Evolutionary conservation across 805 yeast species (phyloP).

Genomic region (Candida saitoana): DNA sequence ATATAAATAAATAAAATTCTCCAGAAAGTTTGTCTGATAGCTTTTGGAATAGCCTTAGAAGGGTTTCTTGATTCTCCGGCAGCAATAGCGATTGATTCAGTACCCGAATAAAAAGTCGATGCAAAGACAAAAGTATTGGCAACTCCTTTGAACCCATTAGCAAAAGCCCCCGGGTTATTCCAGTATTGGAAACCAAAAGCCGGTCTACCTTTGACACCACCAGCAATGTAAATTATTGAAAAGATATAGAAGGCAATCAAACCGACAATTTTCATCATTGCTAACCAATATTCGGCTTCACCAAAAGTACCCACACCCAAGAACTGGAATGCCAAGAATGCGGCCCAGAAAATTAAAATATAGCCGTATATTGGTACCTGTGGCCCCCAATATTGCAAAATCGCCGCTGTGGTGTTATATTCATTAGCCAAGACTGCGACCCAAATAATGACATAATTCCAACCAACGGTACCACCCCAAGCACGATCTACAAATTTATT

Average conservation of each 20-base stretch:
- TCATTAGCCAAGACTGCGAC: conserved; percentile 52
- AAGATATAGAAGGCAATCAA: conserved; percentile 48
- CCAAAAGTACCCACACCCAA: conserved; percentile 54
- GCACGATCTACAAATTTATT: conserved; percentile 50
- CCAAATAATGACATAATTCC: conserved; percentile 55
- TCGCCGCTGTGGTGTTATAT: conserved; percentile 50
- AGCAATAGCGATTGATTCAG: conserved; percentile 53
- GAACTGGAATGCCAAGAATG: conserved; percentile 46
- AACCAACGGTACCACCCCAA: conserved; percentile 53
- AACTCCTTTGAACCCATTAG: conserved; percentile 49
- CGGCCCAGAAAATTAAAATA: conserved; percentile 49
- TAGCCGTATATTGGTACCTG: conserved; percentile 54
- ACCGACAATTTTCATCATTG: conserved; percentile 45
- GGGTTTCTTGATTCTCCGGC: conserved; percentile 65
- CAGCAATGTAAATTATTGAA: conserved; percentile 43
- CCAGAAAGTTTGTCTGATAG: conserved; percentile 53
- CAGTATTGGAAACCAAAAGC: conserved; percentile 43
- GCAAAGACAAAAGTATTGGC: conserved; percentile 58
- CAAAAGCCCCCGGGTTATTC: conserved; percentile 42
- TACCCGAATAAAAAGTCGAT: conserved; percentile 57
- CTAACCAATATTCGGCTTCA: conserved; percentile 53
- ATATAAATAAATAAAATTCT: conserved; percentile 52
- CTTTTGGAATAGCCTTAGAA: conserved; percentile 51
- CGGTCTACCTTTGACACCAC: conserved; percentile 37
- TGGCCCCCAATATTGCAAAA: conserved; percentile 48